These are phyloP conservation scores for Spinacia oleracea DNA, from an alignment of 179 eudicot species.

Conservation along the genomic window DNA sequence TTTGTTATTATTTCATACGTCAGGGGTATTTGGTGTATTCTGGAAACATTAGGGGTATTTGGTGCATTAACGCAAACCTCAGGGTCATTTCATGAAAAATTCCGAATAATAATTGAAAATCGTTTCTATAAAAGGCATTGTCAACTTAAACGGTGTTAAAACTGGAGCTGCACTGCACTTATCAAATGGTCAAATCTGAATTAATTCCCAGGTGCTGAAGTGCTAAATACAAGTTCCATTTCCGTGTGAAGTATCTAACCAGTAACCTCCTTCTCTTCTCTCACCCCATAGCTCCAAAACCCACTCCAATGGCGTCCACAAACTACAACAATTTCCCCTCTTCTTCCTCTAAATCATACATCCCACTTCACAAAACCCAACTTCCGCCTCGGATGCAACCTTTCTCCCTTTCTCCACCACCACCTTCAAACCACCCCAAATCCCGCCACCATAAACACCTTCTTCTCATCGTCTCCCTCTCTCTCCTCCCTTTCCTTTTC, in stretches of 20 bases:
- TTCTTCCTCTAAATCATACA: conserved; percentile 18
- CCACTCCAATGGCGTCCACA: conserved; percentile 1
- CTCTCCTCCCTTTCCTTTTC: conserved; percentile 35
- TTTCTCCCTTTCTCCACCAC: conserved; percentile 16
- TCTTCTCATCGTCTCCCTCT: conserved; percentile 28
- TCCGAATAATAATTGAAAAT: too few species aligned
- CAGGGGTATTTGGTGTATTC: too few species aligned
- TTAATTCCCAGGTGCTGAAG: too few species aligned
- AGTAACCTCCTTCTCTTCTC: neutral
- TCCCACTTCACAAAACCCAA: conserved; percentile 42
- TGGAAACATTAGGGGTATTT: too few species aligned
- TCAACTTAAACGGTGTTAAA: too few species aligned
- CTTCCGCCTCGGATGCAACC: conserved; percentile 39
- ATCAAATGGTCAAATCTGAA: too few species aligned
- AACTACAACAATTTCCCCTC: neutral
- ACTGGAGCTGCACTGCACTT: too few species aligned
- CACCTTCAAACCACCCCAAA: neutral
- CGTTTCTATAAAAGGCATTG: too few species aligned
- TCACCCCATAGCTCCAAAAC: neutral
- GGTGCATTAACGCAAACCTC: too few species aligned
- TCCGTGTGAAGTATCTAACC: neutral
- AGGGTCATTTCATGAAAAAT: too few species aligned
- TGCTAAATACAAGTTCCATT: neutral
- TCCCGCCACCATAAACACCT: conserved; percentile 29
- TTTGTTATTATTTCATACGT: too few species aligned